Conservation (phyloP, 257 asterid species). For the Nicotiana obtusifolia region DNA sequence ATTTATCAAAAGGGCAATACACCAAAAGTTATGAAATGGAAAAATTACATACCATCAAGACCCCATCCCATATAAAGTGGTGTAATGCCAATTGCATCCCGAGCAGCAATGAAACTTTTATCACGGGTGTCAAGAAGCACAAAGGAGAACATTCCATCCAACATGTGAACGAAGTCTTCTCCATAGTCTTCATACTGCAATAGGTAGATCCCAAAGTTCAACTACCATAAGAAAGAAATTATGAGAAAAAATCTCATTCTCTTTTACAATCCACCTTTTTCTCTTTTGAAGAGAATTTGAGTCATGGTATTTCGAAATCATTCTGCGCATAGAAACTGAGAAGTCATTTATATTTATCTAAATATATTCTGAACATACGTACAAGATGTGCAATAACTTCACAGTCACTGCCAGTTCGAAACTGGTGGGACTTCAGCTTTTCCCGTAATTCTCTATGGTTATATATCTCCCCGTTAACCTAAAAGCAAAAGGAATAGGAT, state of each 20-base stretch:
- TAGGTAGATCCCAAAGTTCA: neutral
- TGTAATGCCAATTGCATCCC: constrained; percentile 98
- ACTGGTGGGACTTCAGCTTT: constrained; percentile 63
- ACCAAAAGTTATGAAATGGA: neutral
- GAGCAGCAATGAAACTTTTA: constrained; percentile 95
- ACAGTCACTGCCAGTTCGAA: constrained; percentile 96
- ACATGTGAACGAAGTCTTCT: constrained; percentile 86
- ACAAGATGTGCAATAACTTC: constrained; percentile 99
- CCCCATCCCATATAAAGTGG: constrained; percentile 99
- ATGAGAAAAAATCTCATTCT: neutral
- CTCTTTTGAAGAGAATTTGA: neutral
- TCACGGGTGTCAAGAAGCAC: constrained; percentile 98
- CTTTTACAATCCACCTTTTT: neutral
- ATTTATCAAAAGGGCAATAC: neutral
- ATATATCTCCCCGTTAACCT: constrained; percentile 99
- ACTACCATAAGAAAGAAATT: neutral
- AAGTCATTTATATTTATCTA: neutral
- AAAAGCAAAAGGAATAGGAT: constrained; percentile 14
- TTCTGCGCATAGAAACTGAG: neutral
- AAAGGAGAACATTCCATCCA: constrained; percentile 99
- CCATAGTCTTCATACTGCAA: constrained; percentile 94
- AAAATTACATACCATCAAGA: constrained; percentile 68
- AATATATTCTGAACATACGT: constrained; percentile 25
- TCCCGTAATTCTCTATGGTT: constrained; percentile 77
- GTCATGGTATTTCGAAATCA: neutral